phyloP scores from a whole-genome alignment of 768 basidiomycete genomes.

The Macrolepiota fuliginosa region DNA sequence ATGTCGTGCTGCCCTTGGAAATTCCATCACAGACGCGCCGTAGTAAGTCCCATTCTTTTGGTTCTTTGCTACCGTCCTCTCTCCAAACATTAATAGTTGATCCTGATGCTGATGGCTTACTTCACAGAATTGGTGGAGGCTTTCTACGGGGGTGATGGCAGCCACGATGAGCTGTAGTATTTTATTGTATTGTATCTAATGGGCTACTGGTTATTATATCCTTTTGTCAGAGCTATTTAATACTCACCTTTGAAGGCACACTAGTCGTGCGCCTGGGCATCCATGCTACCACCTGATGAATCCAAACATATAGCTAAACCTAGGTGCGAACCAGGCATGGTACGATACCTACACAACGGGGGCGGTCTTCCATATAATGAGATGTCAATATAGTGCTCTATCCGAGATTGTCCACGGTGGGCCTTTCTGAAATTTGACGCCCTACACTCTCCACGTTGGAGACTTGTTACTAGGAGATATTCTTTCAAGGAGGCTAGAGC shows the following conservation, averaged over 20 bases:
- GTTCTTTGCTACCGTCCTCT: not conserved
- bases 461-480: too few relatives aligned
- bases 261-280: not conserved
- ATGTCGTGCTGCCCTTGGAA: constrained; percentile 80
- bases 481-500: too few relatives aligned
- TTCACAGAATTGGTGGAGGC: constrained; percentile 52
- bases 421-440: too few relatives aligned
- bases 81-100: not conserved
- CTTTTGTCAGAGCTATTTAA: constrained; percentile 1
- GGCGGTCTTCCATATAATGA: too few relatives aligned
- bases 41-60: constrained; percentile 55
- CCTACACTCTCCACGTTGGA: too few relatives aligned
- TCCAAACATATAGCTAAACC: too few relatives aligned
- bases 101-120: constrained; percentile 7
- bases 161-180: constrained; percentile 42
- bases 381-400: too few relatives aligned
- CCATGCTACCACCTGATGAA: too few relatives aligned
- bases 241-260: not conserved
- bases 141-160: constrained; percentile 41
- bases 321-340: too few relatives aligned
- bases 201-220: constrained; percentile 20
- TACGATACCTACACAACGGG: too few relatives aligned
- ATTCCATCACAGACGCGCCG: constrained; percentile 63
- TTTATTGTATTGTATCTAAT: constrained; percentile 9
- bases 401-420: too few relatives aligned